A percentile compares a stretch with the other conserved stretches of the same genome.
phyloP scores from a whole-genome alignment of 257 asterid genomes.

The Plantago elongata region DNA sequence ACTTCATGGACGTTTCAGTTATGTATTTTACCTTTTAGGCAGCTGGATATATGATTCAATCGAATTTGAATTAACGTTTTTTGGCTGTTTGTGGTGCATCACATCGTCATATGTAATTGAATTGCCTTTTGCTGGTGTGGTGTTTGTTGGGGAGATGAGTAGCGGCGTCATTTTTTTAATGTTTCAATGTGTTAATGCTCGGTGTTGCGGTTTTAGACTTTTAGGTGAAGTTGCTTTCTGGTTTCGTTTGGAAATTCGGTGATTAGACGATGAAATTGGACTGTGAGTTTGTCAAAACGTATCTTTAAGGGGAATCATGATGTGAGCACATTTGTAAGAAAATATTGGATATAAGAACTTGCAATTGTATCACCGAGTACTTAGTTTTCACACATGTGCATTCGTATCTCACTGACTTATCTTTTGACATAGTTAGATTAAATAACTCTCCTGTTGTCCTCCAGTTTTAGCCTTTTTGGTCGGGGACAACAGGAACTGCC shows the following conservation, averaged over 20 bases:
- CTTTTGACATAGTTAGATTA: neutral
- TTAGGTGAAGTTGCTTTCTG: neutral
- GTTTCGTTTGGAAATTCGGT: constrained; percentile 2
- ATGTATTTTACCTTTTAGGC: neutral
- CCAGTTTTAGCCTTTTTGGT: no score
- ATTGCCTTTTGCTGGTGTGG: no score
- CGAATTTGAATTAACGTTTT: neutral
- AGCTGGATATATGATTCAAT: neutral
- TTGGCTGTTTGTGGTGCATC: neutral
- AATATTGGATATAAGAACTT: neutral
- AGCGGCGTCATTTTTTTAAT: no score
- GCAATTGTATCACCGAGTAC: neutral
- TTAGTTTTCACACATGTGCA: neutral
- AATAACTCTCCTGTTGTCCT: neutral
- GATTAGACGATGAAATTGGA: neutral
- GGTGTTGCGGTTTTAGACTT: no score
- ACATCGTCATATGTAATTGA: no score
- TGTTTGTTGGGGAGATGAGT: no score
- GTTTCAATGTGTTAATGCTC: no score
- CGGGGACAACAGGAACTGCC: no score
- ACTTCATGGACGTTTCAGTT: neutral
- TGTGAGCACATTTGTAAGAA: neutral
- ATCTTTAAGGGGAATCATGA: neutral
- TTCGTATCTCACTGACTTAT: neutral
- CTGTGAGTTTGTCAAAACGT: constrained; percentile 8